Evolutionary conservation across 164 flowering plant species (phyloP).

Genomic region (Umbilicus rupestris): DNA sequence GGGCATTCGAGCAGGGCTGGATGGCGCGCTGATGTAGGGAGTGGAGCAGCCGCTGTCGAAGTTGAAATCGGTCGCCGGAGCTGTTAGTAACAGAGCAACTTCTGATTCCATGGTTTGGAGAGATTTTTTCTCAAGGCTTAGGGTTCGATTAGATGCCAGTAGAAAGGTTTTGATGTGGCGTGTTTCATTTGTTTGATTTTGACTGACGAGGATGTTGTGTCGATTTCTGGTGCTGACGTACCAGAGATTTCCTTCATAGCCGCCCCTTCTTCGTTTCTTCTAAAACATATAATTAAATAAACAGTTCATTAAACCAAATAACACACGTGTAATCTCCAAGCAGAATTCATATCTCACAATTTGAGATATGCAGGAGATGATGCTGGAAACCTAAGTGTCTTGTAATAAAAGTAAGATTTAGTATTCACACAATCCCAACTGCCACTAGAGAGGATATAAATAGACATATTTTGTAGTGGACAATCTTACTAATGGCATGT

Average conservation of each 20-base stretch:
- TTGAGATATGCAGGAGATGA: not conserved
- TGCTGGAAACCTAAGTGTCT: not conserved
- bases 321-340: not conserved
- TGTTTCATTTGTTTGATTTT: not conserved
- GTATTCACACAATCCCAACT: not conserved
- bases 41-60: constrained; percentile 48
- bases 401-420: not conserved
- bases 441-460: not conserved
- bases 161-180: not conserved
- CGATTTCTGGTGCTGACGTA: not conserved
- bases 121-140: no score
- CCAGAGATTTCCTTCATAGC: not conserved
- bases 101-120: not conserved
- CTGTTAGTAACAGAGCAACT: not conserved
- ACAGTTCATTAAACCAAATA: not conserved
- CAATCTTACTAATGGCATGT: not conserved
- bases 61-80: constrained; percentile 31
- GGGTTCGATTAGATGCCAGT: no score
- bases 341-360: no score
- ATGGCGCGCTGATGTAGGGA: constrained; percentile 55
- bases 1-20: constrained; percentile 38
- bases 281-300: not conserved
- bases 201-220: constrained; percentile 1
- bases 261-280: not conserved
- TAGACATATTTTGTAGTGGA: not conserved